Evolutionary conservation across 495 filamentous ascomycete species (phyloP), one percentile per base, ranked within the genome.

Genomic region (Choiromyces venosus): DNA sequence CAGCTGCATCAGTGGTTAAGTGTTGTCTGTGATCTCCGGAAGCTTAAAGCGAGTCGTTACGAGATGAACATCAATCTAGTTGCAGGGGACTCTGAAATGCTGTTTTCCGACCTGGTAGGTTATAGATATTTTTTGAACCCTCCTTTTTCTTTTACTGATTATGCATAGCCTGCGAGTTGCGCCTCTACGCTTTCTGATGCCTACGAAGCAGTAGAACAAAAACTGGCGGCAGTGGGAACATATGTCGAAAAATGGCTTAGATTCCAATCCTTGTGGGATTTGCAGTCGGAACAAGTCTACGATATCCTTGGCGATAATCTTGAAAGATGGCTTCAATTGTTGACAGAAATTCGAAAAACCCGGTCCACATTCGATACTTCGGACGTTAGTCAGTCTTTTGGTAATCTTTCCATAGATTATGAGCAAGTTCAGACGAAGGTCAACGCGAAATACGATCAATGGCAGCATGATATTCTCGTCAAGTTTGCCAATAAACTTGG

Each of bases 231-330:
- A 29, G 91, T 97, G 40, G 87, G 90, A 25, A 84, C 83, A 25
- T 99, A 98, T 81, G 91, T 98, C 16, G 92, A 97, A 79, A 93
- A 97, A 83, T 99, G 95, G 95, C 85, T 98, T 44, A 95, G 97
- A 80, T 99, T 98, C 83, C 95, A 99, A 83, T 97, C 94, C 4
- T 87, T 99, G 33, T 99, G 95, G 95, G 95, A 99, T 84, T 85
- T 99, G 71, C 93, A 96, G 80, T 91, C 93, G 6, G 96, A 97
- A 76, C 91, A 97, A 74, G 93, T 99, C 0, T 96, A 96, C 77
- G 92, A 94, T 70, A 86, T 91, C 35, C 85, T 99, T 1, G 92
- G 93, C n/a, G 93, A 97, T 67, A 89, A 97, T 78, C 86, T 99
- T 10, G 90, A 92, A 6, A 88, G 91, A 71, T 99, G 95, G 95